Evolutionary conservation across 116 monocot species (phyloP).

Genomic region (Iris pallida): DNA sequence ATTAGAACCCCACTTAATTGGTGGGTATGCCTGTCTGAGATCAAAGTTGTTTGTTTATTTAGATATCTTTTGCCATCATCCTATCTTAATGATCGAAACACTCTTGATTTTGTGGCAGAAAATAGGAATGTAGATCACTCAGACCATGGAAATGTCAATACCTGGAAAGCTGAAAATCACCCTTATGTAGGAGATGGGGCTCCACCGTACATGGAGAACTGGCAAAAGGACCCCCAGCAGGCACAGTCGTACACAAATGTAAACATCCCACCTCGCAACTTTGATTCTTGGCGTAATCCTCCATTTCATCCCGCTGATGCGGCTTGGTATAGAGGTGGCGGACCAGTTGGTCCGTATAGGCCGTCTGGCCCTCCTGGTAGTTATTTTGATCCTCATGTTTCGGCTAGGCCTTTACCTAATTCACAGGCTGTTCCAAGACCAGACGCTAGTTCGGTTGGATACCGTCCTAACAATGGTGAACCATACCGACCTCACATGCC

Average conservation of each 20-base stretch:
- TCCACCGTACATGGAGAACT: constrained; percentile 24
- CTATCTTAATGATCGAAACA: not conserved
- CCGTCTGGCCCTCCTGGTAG: constrained; percentile 40
- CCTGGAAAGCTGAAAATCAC: constrained; percentile 27
- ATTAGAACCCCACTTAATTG: not conserved
- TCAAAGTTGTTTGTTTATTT: not conserved
- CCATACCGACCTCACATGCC: constrained; percentile 27
- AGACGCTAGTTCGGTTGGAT: constrained; percentile 33
- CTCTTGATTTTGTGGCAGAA: constrained; percentile 8
- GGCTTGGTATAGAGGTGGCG: constrained; percentile 53
- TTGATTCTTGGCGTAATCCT: constrained; percentile 57
- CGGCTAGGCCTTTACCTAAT: constrained; percentile 24
- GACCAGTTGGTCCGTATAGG: constrained; percentile 49
- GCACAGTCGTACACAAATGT: constrained; percentile 25
- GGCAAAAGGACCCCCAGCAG: constrained; percentile 35
- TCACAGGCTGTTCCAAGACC: constrained; percentile 35
- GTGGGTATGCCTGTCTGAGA: constrained; percentile 3
- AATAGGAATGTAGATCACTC: constrained; percentile 16
- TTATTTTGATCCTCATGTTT: constrained; percentile 49
- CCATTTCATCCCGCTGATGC: constrained; percentile 42
- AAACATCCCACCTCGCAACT: constrained; percentile 33
- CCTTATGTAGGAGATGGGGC: constrained; percentile 11
- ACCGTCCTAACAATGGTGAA: constrained; percentile 34
- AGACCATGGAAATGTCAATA: constrained; percentile 27
- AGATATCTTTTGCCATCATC: not conserved